Evolutionary conservation across 345 rosid genomes (phyloP).

Genomic region (Gossypium sturtianum): DNA sequence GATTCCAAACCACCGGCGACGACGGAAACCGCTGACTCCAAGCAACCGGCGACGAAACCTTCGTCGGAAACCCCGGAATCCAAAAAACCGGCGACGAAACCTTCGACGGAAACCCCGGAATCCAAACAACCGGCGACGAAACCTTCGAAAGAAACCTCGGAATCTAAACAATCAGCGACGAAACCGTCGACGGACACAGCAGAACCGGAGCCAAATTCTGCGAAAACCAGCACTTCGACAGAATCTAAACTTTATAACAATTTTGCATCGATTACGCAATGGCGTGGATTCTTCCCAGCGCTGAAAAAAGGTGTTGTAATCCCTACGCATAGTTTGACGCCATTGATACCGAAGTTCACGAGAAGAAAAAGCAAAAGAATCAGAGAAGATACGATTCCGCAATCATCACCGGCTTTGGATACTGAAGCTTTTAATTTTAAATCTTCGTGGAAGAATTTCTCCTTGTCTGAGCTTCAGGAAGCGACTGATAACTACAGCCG

Average conservation of each 20-base stretch:
- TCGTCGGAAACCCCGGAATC: background rate
- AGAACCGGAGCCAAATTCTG: slow-evolving; percentile 37
- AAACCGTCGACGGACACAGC: background rate
- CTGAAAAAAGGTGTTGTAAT: slow-evolving; percentile 54
- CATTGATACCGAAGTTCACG: slow-evolving; percentile 59
- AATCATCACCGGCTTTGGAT: slow-evolving; percentile 24
- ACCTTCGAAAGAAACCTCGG: background rate
- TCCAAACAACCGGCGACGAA: too few species aligned
- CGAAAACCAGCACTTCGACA: slow-evolving; percentile 32
- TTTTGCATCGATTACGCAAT: background rate
- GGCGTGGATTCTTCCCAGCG: slow-evolving; percentile 54
- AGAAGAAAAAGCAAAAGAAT: slow-evolving; percentile 59
- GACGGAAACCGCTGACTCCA: too few species aligned
- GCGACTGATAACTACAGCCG: slow-evolving; percentile 67
- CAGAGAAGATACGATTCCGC: slow-evolving; percentile 47
- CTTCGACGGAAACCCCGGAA: too few species aligned
- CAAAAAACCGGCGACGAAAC: background rate
- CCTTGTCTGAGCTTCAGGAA: slow-evolving; percentile 52
- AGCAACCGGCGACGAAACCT: too few species aligned
- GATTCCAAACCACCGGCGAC: slow-evolving; percentile 1
- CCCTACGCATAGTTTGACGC: slow-evolving; percentile 38
- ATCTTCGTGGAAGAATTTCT: slow-evolving; percentile 68
- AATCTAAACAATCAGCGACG: background rate
- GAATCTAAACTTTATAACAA: background rate
- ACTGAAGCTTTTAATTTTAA: slow-evolving; percentile 54